A percentile compares a stretch with the other conserved stretches of the same genome.
Conservation (phyloP, 345 rosid species). For the Erucastrum elatum region DNA sequence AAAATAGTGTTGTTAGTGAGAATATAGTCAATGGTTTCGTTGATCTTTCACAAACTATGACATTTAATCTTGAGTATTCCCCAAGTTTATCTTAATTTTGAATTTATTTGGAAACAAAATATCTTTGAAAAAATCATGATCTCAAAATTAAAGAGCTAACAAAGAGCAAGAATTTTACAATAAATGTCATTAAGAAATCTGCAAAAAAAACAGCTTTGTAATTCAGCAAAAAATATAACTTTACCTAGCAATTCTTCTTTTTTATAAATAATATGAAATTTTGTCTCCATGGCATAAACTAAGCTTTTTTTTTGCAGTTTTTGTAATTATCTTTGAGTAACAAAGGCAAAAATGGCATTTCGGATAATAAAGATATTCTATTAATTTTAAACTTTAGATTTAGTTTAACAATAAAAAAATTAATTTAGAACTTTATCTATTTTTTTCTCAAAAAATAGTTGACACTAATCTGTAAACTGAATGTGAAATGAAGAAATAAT, state of each 20-base stretch:
- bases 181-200: not conserved
- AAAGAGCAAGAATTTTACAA: not conserved
- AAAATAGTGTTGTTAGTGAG: too few relatives aligned
- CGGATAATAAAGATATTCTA: not conserved
- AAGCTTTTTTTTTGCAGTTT: not conserved
- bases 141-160: not conserved
- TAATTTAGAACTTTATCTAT: not conserved
- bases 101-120: too few relatives aligned
- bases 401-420: not conserved
- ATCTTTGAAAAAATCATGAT: too few relatives aligned
- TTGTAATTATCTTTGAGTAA: not conserved
- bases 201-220: not conserved
- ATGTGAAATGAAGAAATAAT: not conserved
- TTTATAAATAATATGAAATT: not conserved
- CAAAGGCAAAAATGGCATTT: not conserved
- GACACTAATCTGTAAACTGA: not conserved
- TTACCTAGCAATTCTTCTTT: not conserved
- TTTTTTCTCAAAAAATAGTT: not conserved
- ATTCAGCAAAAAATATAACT: not conserved
- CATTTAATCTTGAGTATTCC: too few relatives aligned
- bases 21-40: too few relatives aligned
- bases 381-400: not conserved
- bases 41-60: too few relatives aligned
- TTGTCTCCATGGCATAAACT: not conserved
- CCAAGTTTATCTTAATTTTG: too few relatives aligned